Percentiles rank a stretch among this genome's conserved stretches.
These are phyloP conservation scores for Corylus avellana DNA, from an alignment of 306 rosid species.

Conservation along the genomic window DNA sequence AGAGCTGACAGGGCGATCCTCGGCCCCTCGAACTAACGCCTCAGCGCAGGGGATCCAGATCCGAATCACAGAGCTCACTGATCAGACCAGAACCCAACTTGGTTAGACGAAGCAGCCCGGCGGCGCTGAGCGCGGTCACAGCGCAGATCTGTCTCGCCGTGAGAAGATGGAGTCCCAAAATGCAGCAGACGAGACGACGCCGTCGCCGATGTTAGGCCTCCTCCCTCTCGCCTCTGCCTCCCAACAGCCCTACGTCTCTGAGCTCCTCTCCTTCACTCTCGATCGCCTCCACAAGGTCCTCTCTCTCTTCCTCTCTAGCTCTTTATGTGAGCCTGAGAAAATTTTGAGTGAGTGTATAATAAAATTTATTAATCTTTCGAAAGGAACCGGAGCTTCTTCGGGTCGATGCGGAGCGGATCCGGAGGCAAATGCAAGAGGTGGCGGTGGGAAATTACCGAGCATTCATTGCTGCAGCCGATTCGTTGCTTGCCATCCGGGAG, in stretches of 20 bases:
- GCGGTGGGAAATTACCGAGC: conserved; percentile 89
- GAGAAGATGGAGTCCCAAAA: conserved; percentile 54
- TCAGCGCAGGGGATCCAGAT: conserved; percentile 12
- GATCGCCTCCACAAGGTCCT: conserved; percentile 92
- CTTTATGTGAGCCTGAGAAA: not conserved
- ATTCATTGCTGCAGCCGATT: conserved; percentile 87
- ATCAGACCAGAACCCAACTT: not conserved
- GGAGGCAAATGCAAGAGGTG: conserved; percentile 98
- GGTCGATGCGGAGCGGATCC: conserved; percentile 96
- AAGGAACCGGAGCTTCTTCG: conserved; percentile 98
- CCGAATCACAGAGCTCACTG: conserved; percentile 6
- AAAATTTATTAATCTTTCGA: not conserved
- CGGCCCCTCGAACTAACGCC: not conserved
- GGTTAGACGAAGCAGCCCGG: conserved; percentile 25
- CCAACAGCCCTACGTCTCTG: conserved; percentile 95
- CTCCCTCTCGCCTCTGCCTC: conserved; percentile 82
- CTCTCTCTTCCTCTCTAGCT: conserved; percentile 4
- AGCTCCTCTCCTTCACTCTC: conserved; percentile 94
- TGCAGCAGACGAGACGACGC: conserved; percentile 44
- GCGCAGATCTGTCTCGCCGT: conserved; percentile 36
- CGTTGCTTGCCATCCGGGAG: conserved; percentile 81
- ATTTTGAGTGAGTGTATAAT: too few species aligned
- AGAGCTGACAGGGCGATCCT: not conserved
- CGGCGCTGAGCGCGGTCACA: not conserved
- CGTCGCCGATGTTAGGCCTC: conserved; percentile 43